Conservation (phyloP, 306 rosid genomes). For the Vicia faba region DNA sequence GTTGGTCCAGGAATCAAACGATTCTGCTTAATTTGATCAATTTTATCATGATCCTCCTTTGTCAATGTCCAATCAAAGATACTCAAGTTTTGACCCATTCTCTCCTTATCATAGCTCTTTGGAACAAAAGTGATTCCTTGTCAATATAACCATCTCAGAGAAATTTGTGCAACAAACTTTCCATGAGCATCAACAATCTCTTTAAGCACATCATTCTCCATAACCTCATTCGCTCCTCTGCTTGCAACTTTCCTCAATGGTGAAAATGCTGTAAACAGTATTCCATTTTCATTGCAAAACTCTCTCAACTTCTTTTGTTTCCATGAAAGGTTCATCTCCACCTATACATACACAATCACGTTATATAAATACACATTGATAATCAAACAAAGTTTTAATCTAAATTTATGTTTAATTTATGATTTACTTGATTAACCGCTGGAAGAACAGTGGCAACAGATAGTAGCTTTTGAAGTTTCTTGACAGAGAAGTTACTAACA, state of each 20-base stretch:
- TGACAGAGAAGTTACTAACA: constrained; percentile 60
- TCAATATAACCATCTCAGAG: constrained; percentile 57
- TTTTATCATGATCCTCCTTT: constrained; percentile 42
- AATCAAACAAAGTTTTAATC: no score
- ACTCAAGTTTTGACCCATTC: constrained; percentile 54
- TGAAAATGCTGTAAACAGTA: constrained; percentile 56
- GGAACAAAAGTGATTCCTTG: constrained; percentile 52
- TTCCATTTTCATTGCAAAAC: constrained; percentile 50
- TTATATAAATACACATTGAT: background rate
- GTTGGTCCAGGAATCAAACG: constrained; percentile 56
- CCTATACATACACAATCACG: constrained; percentile 27
- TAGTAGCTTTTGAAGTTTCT: constrained; percentile 47
- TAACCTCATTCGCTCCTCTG: constrained; percentile 51
- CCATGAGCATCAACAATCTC: constrained; percentile 50
- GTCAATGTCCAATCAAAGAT: constrained; percentile 57
- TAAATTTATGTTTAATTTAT: background rate
- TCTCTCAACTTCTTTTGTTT: constrained; percentile 59
- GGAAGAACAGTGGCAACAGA: constrained; percentile 43
- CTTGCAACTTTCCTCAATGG: constrained; percentile 58
- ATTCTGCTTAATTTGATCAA: constrained; percentile 40
- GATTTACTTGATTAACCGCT: constrained; percentile 45
- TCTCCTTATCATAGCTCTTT: constrained; percentile 59
- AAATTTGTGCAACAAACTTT: constrained; percentile 54
- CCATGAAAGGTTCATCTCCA: constrained; percentile 71
- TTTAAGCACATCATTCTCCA: constrained; percentile 53